Percentiles rank a stretch among this genome's conserved stretches.
Evolutionary conservation across 352 stramenopile genomes (phyloP).

Genomic region (Globisporangium acanthophoron): DNA sequence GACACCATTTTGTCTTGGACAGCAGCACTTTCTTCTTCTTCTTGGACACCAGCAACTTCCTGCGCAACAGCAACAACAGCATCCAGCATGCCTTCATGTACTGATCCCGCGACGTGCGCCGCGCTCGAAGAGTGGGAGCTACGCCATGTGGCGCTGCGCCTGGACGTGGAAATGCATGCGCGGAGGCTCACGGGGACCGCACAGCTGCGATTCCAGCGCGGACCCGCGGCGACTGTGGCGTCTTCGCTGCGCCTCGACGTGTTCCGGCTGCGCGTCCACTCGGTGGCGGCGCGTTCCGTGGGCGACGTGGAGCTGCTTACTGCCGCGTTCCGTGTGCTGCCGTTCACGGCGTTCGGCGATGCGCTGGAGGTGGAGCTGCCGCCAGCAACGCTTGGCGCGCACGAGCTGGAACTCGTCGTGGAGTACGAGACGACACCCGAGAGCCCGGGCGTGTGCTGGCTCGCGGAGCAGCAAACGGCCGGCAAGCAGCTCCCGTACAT

Average conservation of each 20-base stretch:
- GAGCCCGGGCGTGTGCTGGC: slow-evolving; percentile 78
- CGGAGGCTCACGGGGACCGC: slow-evolving; percentile 24
- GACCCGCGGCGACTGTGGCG: slow-evolving; percentile 4
- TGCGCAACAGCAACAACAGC: too few species aligned
- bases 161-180: slow-evolving; percentile 42
- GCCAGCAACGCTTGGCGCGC: slow-evolving; percentile 2
- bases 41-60: too few species aligned
- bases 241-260: slow-evolving; percentile 42
- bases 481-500: slow-evolving; percentile 73
- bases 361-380: slow-evolving; percentile 45
- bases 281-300: slow-evolving; percentile 14
- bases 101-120: slow-evolving; percentile 63
- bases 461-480: slow-evolving; percentile 78
- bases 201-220: slow-evolving; percentile 30
- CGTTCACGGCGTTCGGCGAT: slow-evolving; percentile 65
- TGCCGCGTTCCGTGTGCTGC: slow-evolving; percentile 44
- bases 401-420: slow-evolving; percentile 36
- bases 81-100: neutral
- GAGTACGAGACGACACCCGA: slow-evolving; percentile 56
- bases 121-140: slow-evolving; percentile 41
- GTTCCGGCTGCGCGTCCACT: slow-evolving; percentile 51
- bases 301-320: slow-evolving; percentile 2
- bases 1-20: too few species aligned
- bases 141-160: slow-evolving; percentile 40
- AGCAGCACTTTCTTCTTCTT: too few species aligned